Conservation (phyloP, 768 basidiomycete genomes). For the Rhizopogon vesiculosus region DNA sequence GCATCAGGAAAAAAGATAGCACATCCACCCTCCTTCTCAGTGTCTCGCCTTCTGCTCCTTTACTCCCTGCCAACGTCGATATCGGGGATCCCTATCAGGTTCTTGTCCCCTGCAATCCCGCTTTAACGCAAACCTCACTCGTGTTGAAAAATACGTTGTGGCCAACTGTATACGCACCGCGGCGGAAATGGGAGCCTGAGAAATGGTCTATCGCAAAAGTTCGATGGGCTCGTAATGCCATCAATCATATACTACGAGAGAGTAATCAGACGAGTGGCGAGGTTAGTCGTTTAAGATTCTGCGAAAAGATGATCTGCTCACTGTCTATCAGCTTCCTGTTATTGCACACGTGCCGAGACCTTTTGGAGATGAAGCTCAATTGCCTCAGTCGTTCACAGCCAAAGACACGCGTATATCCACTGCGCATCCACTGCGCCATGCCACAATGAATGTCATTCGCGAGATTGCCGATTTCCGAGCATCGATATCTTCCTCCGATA, state of each 20-base stretch:
- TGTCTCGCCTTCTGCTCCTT: slow-evolving; percentile 36
- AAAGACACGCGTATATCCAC: slow-evolving; percentile 68
- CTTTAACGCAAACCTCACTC: slow-evolving; percentile 64
- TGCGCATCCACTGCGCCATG: slow-evolving; percentile 79
- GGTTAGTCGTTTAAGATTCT: slow-evolving; percentile 32
- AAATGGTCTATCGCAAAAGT: slow-evolving; percentile 62
- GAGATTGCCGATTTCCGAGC: slow-evolving; percentile 56
- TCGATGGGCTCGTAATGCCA: slow-evolving; percentile 73
- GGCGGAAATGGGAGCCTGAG: slow-evolving; percentile 60
- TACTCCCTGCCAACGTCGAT: slow-evolving; percentile 43
- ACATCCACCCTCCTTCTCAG: slow-evolving; percentile 53
- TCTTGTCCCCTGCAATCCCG: slow-evolving; percentile 61
- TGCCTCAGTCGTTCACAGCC: slow-evolving; percentile 41
- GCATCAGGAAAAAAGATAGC: slow-evolving; percentile 53
- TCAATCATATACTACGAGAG: slow-evolving; percentile 45
- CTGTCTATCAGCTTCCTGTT: slow-evolving; percentile 56
- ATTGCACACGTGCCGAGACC: slow-evolving; percentile 65
- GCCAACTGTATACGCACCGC: slow-evolving; percentile 78
- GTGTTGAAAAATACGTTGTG: slow-evolving; percentile 69
- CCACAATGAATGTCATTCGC: slow-evolving; percentile 72
- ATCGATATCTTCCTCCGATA: slow-evolving; percentile 4
- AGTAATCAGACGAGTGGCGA: slow-evolving; percentile 53
- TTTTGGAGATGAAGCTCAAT: slow-evolving; percentile 28
- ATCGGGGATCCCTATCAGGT: slow-evolving; percentile 50
- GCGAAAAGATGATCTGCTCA: background rate